Evolutionary conservation across 2,329 filamentous ascomycete genomes (phyloP).

Genomic region (Arachnomyces sp.): DNA sequence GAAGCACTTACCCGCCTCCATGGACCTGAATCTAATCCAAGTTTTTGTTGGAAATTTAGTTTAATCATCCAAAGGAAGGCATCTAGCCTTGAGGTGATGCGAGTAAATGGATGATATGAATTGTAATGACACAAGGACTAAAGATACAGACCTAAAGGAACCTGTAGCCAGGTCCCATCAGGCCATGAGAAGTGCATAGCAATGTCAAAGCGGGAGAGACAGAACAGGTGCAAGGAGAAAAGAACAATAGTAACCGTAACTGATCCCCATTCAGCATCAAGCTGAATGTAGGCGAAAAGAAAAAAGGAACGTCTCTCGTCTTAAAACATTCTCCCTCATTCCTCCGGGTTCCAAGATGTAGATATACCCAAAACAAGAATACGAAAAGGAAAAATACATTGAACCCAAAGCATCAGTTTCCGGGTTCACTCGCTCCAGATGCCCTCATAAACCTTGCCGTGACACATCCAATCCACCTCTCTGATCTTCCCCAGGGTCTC

Average conservation of each 20-base stretch:
- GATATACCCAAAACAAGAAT: constrained; percentile 1
- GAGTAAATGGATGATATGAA: constrained; percentile 8
- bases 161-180: too few species aligned
- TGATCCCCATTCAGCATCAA: too few species aligned
- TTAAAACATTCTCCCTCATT: too few species aligned
- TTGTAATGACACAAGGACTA: too few species aligned
- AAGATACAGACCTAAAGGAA: too few species aligned
- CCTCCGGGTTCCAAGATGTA: not conserved
- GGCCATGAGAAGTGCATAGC: not conserved
- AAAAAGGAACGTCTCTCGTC: too few species aligned
- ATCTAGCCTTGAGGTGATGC: not conserved
- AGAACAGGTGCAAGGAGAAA: not conserved
- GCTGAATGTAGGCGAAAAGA: too few species aligned
- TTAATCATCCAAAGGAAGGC: too few species aligned
- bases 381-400: not conserved
- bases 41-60: too few species aligned
- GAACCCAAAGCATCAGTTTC: not conserved
- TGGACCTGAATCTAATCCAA: too few species aligned
- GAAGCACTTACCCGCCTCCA: too few species aligned
- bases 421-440: constrained; percentile 27
- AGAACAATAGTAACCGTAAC: not conserved
- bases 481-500: constrained; percentile 50
- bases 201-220: not conserved
- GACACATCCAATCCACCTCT: constrained; percentile 51
- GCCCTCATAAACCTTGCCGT: constrained; percentile 50